phyloP scores from a whole-genome alignment of 73 alveolate genomes.

The Tetrahymena elliotti region DNA sequence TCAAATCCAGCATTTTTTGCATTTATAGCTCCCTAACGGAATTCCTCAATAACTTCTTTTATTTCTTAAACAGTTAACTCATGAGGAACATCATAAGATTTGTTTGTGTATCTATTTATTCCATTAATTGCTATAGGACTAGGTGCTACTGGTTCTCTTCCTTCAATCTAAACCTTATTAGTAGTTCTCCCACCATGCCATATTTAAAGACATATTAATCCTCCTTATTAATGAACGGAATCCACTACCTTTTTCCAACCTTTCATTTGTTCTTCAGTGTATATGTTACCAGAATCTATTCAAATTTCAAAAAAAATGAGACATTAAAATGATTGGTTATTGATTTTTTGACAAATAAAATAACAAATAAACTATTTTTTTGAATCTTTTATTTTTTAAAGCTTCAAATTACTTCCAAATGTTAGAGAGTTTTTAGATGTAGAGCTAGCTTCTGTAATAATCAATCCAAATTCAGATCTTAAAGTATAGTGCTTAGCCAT shows the following conservation, averaged over 20 bases:
- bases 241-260: conserved; percentile 40
- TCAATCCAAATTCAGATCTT: conserved; percentile 49
- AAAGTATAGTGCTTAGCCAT: conserved; percentile 27
- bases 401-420: conserved; percentile 9
- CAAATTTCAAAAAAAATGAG: not conserved
- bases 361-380: too few species aligned
- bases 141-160: conserved; percentile 12
- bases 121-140: conserved; percentile 22
- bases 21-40: conserved; percentile 53
- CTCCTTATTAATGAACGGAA: conserved; percentile 29
- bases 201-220: conserved; percentile 12
- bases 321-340: not conserved
- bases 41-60: conserved; percentile 48
- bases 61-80: conserved; percentile 45
- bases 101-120: not conserved
- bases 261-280: conserved; percentile 10
- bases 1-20: conserved; percentile 87
- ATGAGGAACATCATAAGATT: conserved; percentile 15
- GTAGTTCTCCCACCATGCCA: conserved; percentile 53
- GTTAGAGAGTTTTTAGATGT: conserved; percentile 17
- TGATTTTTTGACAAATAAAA: too few species aligned
- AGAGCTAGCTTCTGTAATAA: conserved; percentile 44
- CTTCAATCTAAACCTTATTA: not conserved
- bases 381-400: too few species aligned
- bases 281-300: conserved; percentile 36